These are phyloP conservation scores for Pythium insidiosum DNA, from an alignment of 352 stramenopile genomes.

Conservation along the genomic window DNA sequence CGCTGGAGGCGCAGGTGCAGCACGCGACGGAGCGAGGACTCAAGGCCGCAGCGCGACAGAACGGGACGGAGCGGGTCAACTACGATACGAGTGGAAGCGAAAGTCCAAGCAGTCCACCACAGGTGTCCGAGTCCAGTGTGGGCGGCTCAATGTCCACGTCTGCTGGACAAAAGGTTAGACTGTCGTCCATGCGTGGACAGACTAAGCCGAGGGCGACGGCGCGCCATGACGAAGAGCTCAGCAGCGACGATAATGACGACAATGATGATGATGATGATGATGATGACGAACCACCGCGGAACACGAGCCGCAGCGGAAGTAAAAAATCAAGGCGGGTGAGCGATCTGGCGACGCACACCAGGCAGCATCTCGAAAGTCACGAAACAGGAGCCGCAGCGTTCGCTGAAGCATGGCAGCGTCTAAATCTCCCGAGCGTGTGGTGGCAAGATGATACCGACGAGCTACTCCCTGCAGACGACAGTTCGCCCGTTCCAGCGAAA, in stretches of 20 bases:
- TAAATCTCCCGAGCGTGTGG: conserved; percentile 26
- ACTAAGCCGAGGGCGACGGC: too few species aligned
- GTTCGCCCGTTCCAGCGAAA: background rate
- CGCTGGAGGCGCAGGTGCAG: conserved; percentile 28
- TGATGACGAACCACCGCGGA: background rate
- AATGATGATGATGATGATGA: background rate
- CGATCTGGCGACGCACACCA: too few species aligned
- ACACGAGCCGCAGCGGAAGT: too few species aligned
- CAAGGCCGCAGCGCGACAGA: conserved; percentile 2
- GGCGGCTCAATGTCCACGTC: too few species aligned
- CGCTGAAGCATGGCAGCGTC: conserved; percentile 30
- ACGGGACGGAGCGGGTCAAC: background rate
- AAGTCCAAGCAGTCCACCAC: too few species aligned
- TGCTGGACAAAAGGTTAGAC: too few species aligned
- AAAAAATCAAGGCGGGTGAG: too few species aligned
- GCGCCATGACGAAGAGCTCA: too few species aligned
- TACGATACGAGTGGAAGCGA: too few species aligned
- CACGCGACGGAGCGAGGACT: conserved; percentile 36
- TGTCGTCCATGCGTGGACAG: too few species aligned
- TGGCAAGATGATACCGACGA: conserved; percentile 10
- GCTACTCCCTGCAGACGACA: conserved; percentile 4
- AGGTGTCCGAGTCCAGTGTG: too few species aligned
- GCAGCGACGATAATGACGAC: background rate
- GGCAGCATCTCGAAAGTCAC: too few species aligned
- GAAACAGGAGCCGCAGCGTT: conserved; percentile 19